A percentile compares a stretch with the other conserved stretches of the same genome.
Conservation (phyloP, 371 early-diverging fungal genomes). For the Batrachochytrium dendrobatidis region DNA sequence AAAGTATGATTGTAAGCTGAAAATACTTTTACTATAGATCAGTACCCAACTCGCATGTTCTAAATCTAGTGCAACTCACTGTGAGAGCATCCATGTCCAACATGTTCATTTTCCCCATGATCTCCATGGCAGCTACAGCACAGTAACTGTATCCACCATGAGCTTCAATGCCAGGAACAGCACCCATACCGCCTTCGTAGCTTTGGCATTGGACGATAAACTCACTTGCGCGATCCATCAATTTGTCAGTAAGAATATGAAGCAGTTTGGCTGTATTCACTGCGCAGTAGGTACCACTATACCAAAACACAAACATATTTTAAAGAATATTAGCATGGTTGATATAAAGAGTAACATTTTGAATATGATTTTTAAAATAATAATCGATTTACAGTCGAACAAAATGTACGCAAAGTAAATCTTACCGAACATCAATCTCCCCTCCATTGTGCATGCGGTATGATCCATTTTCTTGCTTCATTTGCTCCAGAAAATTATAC, state of each 20-base stretch:
- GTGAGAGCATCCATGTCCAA: slow-evolving; percentile 57
- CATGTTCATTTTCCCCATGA: slow-evolving; percentile 56
- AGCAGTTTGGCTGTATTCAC: slow-evolving; percentile 69
- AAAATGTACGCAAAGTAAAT: slow-evolving; percentile 8
- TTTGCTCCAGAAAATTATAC: slow-evolving; percentile 62
- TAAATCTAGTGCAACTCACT: slow-evolving; percentile 26
- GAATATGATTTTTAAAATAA: too few species aligned
- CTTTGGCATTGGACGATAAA: slow-evolving; percentile 81
- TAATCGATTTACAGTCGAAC: not conserved
- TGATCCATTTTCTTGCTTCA: slow-evolving; percentile 86
- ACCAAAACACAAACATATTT: not conserved
- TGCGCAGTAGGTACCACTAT: slow-evolving; percentile 85
- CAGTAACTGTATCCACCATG: slow-evolving; percentile 97
- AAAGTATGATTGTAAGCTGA: not conserved
- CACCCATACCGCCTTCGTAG: slow-evolving; percentile 93
- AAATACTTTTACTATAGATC: not conserved
- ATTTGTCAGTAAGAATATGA: slow-evolving; percentile 70
- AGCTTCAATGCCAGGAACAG: slow-evolving; percentile 83
- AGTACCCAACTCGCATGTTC: slow-evolving; percentile 10
- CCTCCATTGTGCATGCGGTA: slow-evolving; percentile 88
- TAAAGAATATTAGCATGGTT: not conserved
- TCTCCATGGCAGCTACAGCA: slow-evolving; percentile 80
- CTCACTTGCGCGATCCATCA: slow-evolving; percentile 58
- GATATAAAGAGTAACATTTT: not conserved
- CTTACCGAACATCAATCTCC: slow-evolving; percentile 80